Evolutionary conservation across 257 asterid genomes (phyloP).

Genomic region (Capsicum rhomboideum): DNA sequence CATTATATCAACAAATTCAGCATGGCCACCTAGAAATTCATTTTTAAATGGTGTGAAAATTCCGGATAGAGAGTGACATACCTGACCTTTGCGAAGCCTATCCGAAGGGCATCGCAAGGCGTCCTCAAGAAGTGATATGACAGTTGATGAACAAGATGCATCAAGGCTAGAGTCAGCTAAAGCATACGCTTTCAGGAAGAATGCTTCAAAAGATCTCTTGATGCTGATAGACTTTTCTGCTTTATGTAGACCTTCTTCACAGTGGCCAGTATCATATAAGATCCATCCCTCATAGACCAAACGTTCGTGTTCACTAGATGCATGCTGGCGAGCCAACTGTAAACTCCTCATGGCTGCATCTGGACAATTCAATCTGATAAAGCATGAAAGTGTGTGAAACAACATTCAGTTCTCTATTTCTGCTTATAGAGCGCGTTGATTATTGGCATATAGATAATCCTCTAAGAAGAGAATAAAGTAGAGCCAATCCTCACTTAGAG

Average conservation of each 20-base stretch:
- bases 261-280: constrained; percentile 90
- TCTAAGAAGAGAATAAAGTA: not conserved
- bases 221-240: constrained; percentile 91
- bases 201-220: constrained; percentile 97
- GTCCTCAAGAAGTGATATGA: constrained; percentile 87
- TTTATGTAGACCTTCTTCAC: constrained; percentile 86
- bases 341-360: constrained; percentile 98
- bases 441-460: not conserved
- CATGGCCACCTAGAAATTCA: not conserved
- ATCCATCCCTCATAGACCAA: constrained; percentile 99
- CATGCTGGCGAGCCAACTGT: constrained; percentile 87
- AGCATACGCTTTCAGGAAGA: constrained; percentile 97
- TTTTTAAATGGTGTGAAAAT: not conserved
- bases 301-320: constrained; percentile 80
- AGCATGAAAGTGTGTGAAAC: constrained; percentile 2
- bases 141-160: constrained; percentile 86
- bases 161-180: constrained; percentile 94
- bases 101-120: constrained; percentile 97
- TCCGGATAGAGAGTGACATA: constrained; percentile 16
- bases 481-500: not conserved
- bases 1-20: not conserved
- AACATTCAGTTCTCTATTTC: not conserved
- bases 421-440: not conserved
- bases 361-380: constrained; percentile 81
- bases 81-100: constrained; percentile 99